Base-by-base conservation (phyloP, 1,139 yeast genomes). In the Hansenula lynferdii region DNA sequence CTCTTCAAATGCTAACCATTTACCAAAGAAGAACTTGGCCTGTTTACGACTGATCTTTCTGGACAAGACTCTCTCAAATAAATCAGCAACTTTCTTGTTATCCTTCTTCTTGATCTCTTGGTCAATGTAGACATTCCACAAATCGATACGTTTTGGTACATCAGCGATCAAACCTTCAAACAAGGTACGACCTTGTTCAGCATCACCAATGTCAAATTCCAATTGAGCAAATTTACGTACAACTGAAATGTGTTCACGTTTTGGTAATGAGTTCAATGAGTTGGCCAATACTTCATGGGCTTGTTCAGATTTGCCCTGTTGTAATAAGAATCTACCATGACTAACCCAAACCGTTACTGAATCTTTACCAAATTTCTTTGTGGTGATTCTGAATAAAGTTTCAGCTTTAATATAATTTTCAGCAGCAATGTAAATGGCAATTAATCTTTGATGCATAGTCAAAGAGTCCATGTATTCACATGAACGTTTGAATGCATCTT, bases 111-210 rank as follows among this genome's bases (percentile, higher is more conserved):
- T 85, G 58, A 85, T 80, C 63, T 92, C 97, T 64, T 86, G 95
- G 61, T 92, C 98, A 48, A 90, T 75, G 62, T 89, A 89, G 33
- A 90, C 94, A 57, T 85, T 89, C 97, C 97, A 92, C 49, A 92
- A 65, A 61, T 92, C 98, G 43, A 86, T 77, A 64, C 95, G 78
- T 69, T 87, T 87, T 43, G 97, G 95, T 36, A 86, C 94, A 57
- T 89, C 94, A 25, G 94, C 77, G 41, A 92, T 65, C 46, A 92
- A 75, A 37, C 97, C 97, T 67, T 92, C 97, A 56, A 90, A 87
- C 51, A 92, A 70, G 2, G 97, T 85, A 61, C 97, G 80, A 40
- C 95, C 98, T 60, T 92, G 94, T 64, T 92, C 98, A 10, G 86
- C 69, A 50, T 87, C 96, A 50, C 97, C 97, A 58, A 81, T 78